A percentile compares a stretch with the other conserved stretches of the same genome.
Conservation (phyloP, 1,284 basidiomycete genomes). For the Leccinum insigne region DNA sequence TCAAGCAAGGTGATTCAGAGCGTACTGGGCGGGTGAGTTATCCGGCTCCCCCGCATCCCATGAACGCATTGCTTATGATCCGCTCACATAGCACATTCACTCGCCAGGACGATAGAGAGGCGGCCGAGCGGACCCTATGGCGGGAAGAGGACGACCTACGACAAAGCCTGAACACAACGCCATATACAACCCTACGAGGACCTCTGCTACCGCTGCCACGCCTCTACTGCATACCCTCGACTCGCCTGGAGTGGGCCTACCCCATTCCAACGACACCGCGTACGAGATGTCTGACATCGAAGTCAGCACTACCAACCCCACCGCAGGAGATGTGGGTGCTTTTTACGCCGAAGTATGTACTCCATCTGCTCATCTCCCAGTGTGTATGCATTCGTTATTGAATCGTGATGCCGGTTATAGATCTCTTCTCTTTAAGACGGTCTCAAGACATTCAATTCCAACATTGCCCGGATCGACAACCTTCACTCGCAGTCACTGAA, state of each 20-base stretch:
- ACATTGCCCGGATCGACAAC: neutral
- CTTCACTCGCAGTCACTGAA: constrained; percentile 57
- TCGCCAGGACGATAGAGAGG: no score
- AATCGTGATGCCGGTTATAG: neutral
- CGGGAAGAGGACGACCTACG: no score
- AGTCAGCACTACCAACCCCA: neutral
- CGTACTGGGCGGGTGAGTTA: no score
- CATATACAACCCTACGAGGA: no score
- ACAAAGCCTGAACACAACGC: no score
- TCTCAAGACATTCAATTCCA: neutral
- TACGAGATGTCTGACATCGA: neutral
- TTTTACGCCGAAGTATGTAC: neutral
- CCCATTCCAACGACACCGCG: neutral
- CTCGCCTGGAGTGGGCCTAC: no score
- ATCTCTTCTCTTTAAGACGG: neutral
- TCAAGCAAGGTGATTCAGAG: no score
- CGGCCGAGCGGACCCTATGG: no score
- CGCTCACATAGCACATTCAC: no score
- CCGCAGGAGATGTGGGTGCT: neutral
- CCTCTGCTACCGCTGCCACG: no score
- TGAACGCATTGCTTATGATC: no score
- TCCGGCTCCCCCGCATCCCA: no score
- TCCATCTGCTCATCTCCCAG: neutral
- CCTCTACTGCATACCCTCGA: neutral
- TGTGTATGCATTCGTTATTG: neutral